Percentiles rank a stretch among this genome's conserved stretches.
Conservation (phyloP, 495 filamentous ascomycete genomes). For the Diplogelasinospora grovesii region DNA sequence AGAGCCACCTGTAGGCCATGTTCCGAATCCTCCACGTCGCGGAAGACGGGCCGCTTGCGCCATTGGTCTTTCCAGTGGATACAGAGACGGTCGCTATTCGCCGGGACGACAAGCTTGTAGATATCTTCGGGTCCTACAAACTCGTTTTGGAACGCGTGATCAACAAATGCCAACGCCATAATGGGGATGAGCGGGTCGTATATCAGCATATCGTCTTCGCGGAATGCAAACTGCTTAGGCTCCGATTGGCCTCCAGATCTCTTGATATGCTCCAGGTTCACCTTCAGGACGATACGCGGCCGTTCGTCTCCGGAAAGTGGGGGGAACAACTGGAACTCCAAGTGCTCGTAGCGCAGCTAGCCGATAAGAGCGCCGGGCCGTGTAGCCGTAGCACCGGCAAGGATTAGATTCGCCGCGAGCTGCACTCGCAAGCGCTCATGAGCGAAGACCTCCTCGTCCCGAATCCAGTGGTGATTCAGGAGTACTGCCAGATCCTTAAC, state of each 20-base stretch:
- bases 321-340: no score
- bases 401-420: neutral
- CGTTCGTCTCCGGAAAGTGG: no score
- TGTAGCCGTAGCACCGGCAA: conserved; percentile 1
- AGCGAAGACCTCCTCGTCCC: conserved; percentile 1
- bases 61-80: neutral
- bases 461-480: neutral
- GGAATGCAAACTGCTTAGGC: neutral
- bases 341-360: no score
- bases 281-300: no score
- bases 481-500: neutral
- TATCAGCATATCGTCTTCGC: conserved; percentile 2
- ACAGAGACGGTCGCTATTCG: neutral
- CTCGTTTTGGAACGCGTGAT: neutral
- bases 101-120: neutral
- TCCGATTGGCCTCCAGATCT: no score
- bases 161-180: neutral
- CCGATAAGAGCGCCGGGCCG: no score
- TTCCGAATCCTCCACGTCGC: conserved; percentile 3
- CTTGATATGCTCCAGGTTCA: no score
- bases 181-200: neutral
- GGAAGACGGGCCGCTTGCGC: neutral
- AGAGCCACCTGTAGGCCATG: neutral
- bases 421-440: conserved; percentile 2
- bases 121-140: conserved; percentile 1